phyloP scores from a whole-genome alignment of 2,329 filamentous ascomycete genomes.

The Myrmaecium sp. region DNA sequence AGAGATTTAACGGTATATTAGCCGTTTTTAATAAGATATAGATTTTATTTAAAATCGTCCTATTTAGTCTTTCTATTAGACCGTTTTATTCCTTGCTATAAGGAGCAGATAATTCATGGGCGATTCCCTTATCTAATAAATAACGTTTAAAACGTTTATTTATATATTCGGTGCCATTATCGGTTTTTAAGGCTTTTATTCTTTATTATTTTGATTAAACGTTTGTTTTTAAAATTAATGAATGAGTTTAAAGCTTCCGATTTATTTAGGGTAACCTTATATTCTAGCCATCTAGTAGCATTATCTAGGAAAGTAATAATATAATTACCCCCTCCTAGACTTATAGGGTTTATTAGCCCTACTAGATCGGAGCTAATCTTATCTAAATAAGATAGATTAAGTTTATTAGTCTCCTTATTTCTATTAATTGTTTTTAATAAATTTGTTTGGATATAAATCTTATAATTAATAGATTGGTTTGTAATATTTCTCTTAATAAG shows the following conservation, averaged over 20 bases:
- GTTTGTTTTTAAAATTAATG: neutral
- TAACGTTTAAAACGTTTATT: neutral
- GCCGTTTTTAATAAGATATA: neutral
- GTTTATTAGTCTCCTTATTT: too few species aligned
- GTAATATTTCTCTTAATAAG: too few species aligned
- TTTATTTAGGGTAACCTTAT: neutral
- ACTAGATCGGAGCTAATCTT: neutral
- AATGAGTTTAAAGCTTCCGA: neutral
- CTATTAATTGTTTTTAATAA: neutral
- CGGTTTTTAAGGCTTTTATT: neutral
- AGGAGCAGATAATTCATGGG: neutral
- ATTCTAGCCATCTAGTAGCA: neutral
- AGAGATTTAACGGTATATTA: neutral
- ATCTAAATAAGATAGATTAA: neutral
- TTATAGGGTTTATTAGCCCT: constrained; percentile 1
- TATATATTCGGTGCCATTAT: constrained; percentile 1
- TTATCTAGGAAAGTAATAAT: too few species aligned
- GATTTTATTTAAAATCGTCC: constrained; percentile 1
- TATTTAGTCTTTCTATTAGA: too few species aligned
- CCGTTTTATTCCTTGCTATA: constrained; percentile 1
- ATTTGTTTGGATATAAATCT: constrained; percentile 1
- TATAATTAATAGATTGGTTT: neutral
- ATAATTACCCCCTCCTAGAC: neutral
- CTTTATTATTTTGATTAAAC: neutral
- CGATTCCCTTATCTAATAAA: neutral